phyloP scores from a whole-genome alignment of 257 asterid genomes.

The Lavandula angustifolia region DNA sequence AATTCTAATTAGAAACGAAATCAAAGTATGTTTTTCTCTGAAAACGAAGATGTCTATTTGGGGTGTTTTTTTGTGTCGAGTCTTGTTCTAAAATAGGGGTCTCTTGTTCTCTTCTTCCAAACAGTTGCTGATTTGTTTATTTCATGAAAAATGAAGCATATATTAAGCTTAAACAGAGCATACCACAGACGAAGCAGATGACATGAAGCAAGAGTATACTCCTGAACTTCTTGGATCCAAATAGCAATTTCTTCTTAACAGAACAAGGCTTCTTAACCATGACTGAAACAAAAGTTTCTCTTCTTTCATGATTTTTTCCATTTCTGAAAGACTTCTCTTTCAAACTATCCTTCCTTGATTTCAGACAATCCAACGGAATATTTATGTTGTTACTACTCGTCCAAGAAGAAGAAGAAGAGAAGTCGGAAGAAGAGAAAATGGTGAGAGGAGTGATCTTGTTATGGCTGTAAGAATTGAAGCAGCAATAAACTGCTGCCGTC shows the following conservation, averaged over 20 bases:
- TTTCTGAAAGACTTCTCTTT: slow-evolving; percentile 24
- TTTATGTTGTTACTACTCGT: neutral
- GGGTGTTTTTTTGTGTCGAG: too few relatives aligned
- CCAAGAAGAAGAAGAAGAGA: slow-evolving; percentile 20
- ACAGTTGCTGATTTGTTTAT: too few relatives aligned
- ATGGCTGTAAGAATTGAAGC: slow-evolving; percentile 34
- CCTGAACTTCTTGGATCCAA: slow-evolving; percentile 50
- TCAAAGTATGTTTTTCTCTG: too few relatives aligned
- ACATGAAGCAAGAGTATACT: slow-evolving; percentile 59
- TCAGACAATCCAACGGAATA: slow-evolving; percentile 13
- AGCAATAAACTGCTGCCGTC: slow-evolving; percentile 34
- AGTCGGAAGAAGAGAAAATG: slow-evolving; percentile 34
- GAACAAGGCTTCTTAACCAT: slow-evolving; percentile 28
- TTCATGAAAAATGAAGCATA: too few relatives aligned
- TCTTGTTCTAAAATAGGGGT: too few relatives aligned
- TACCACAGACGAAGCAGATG: slow-evolving; percentile 47
- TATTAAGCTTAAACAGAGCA: too few relatives aligned
- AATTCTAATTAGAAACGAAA: too few relatives aligned
- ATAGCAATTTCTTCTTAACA: slow-evolving; percentile 33
- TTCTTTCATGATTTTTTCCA: too few relatives aligned
- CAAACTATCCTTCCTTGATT: slow-evolving; percentile 21
- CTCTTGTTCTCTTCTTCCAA: too few relatives aligned
- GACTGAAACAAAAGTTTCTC: slow-evolving; percentile 20
- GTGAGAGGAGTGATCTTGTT: slow-evolving; percentile 41
- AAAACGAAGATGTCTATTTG: too few relatives aligned